Evolutionary conservation across 768 basidiomycete genomes (phyloP), one percentile per base, ranked within the genome.

Genomic region (Infundibulicybe gibba): DNA sequence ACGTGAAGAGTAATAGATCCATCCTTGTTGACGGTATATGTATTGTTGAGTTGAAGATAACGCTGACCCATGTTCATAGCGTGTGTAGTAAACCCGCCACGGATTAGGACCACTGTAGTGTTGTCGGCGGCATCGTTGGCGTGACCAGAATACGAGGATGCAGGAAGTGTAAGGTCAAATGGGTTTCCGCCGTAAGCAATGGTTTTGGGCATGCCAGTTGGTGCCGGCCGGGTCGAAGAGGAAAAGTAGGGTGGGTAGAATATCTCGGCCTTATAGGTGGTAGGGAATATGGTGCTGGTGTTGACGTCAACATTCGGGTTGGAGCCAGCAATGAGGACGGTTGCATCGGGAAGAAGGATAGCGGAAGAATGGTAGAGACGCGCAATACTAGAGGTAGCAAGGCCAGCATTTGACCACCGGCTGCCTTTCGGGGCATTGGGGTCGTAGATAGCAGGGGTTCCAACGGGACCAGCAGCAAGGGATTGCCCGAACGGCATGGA

Each of bases 221-320:
- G 87, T 1, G 66, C 66, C 2, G 95, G 95, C 9, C 93, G 85
- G 0, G 71, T 71, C 35, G 66, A 56, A 12, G 85, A 75, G 32
- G 77, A 70, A 71, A 87, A 98, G 71, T 95, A 99, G n/a, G 83
- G 74, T 0, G 95, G 95, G 70, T 94, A 97, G 72, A 94, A 99
- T 32, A 85, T 77, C 61, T 95, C 93, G 1, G 87, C 84, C 32
- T 79, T 70, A 58, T 94, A 94, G 21, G 83, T 79, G 2, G 91
- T 92, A 1, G 87, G 85, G 72, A 73, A 93, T 37, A 74, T 40
- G 12, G 79, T 76, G 16, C 69, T 64, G 38, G 68, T 49, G 55
- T 87, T 84, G 48, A 87, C 85, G 54, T 98, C 94, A 21, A 87
- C 74, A 59, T 94, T 95, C 3, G 94, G 94, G 68, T 97, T 97